Evolutionary conservation across 2,329 filamentous ascomycete species (phyloP).

Genomic region (Canariomyces notabilis): DNA sequence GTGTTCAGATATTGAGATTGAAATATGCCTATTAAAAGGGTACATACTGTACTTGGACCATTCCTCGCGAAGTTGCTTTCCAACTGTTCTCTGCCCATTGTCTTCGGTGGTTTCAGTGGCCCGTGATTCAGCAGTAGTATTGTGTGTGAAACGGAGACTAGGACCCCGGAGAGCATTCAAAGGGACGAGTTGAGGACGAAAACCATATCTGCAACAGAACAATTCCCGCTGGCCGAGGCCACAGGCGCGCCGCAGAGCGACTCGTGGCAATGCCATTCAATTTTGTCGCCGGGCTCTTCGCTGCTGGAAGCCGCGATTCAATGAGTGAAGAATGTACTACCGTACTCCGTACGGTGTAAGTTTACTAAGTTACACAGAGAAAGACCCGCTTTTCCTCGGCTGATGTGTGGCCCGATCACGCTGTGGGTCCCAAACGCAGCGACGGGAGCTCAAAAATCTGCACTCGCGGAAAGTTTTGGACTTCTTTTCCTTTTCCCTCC

Average conservation of each 20-base stretch:
- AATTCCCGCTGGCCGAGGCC: slow-evolving; percentile 5
- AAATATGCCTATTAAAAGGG: too few species aligned
- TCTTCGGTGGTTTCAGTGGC: not conserved
- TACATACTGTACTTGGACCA: slow-evolving; percentile 42
- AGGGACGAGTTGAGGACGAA: slow-evolving; percentile 1
- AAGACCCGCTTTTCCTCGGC: slow-evolving; percentile 11
- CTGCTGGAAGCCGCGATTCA: slow-evolving; percentile 4
- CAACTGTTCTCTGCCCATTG: not conserved
- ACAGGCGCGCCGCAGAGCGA: slow-evolving; percentile 18
- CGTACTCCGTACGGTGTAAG: not conserved
- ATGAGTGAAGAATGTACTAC: not conserved
- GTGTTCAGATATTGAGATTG: not conserved
- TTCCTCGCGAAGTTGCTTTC: slow-evolving; percentile 21
- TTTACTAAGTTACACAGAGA: too few species aligned
- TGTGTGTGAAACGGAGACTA: slow-evolving; percentile 7
- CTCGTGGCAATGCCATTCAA: slow-evolving; percentile 19
- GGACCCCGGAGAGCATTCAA: slow-evolving; percentile 3
- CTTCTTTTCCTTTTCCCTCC: slow-evolving; percentile 51
- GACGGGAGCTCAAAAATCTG: slow-evolving; percentile 26
- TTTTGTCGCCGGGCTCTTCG: not conserved
- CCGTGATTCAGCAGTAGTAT: not conserved
- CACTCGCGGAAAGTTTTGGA: slow-evolving; percentile 26
- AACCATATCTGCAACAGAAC: not conserved
- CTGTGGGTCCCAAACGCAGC: slow-evolving; percentile 13
- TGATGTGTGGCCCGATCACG: slow-evolving; percentile 15